Base-by-base conservation (phyloP, 192 early-diverging fungal genomes). In the Rhizoclosmatium sp. region DNA sequence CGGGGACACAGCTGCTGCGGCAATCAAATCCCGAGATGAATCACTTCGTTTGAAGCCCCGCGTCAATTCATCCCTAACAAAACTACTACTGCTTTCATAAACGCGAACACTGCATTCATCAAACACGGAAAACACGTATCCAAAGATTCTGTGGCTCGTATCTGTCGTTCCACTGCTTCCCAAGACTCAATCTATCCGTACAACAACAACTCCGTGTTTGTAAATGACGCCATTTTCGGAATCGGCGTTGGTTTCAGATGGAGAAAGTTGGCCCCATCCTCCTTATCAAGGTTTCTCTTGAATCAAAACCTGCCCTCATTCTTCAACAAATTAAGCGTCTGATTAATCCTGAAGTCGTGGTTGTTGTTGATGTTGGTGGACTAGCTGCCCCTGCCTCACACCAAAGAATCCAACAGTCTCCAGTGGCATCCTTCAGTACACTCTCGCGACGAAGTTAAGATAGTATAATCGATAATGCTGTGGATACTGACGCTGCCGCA, bases 51-150 rank as follows among this genome's bases (percentile, higher is more conserved):
- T 64, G 0, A 7, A 7, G 5, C 42, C 21, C 12, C 41, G 16
- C 1, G 51, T 49, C 21, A 49, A 39, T 31, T 49, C 47, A 58
- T 21, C 4, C 9, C 31, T 40, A 19, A 75, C 72, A n/a, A n/a
- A 62, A 47, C 60, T 74, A 3, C 14, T 21, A 19, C 39, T 44
- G 42, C 59, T 47, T 9, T n/a, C 14, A 45, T n/a, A 59, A 5
- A 74, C 72, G 9, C 21, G 56, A 40, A 74, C 59, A 12, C 59
- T 42, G 46, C 31, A 75, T 47, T 59, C 72, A 42, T 75, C 72
- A 3, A 75, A 31, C 7, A 62, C 59, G 12, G 14, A 1, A 39
- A 75, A 75, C 9, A 62, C 59, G 47, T 45, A 61, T 3, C 59
- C 72, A 12, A 75, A n/a, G 14, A 75, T 45, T 45, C 42, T 21